A percentile compares a stretch with the other conserved stretches of the same genome.
Conservation (phyloP, 805 yeast species). For the Candida khao-thaluensis region DNA sequence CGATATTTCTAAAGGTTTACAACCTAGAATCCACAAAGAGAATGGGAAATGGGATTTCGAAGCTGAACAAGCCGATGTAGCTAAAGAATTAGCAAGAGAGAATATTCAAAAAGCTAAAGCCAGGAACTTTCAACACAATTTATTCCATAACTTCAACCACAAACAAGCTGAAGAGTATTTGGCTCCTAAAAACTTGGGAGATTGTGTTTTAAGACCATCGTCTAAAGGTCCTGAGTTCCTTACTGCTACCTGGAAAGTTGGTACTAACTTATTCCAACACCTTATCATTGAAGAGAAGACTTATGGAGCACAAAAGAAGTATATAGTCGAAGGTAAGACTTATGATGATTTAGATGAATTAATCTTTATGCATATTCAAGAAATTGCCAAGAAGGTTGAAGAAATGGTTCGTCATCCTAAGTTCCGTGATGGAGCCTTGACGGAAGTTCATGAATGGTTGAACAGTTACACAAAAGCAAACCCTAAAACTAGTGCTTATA, state of each 20-base stretch:
- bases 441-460: slow-evolving; percentile 83
- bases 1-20: slow-evolving; percentile 57
- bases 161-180: slow-evolving; percentile 90
- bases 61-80: slow-evolving; percentile 67
- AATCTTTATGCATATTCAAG: slow-evolving; percentile 81
- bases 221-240: slow-evolving; percentile 85
- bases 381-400: slow-evolving; percentile 77
- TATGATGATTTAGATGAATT: slow-evolving; percentile 92
- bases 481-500: slow-evolving; percentile 85
- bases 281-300: slow-evolving; percentile 78
- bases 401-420: slow-evolving; percentile 86
- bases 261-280: slow-evolving; percentile 87
- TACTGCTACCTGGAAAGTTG: slow-evolving; percentile 95
- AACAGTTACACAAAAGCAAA: slow-evolving; percentile 88
- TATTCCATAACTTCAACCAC: slow-evolving; percentile 78
- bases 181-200: slow-evolving; percentile 88
- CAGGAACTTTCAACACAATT: slow-evolving; percentile 87
- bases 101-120: slow-evolving; percentile 66
- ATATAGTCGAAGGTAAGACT: slow-evolving; percentile 63
- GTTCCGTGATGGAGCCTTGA: slow-evolving; percentile 75
- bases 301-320: slow-evolving; percentile 58
- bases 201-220: slow-evolving; percentile 91
- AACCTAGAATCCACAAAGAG: slow-evolving; percentile 49
- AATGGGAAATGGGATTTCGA: slow-evolving; percentile 76
- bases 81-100: slow-evolving; percentile 56